These are phyloP conservation scores for Euphorbia lathyris DNA, from an alignment of 345 rosid species.

Conservation along the genomic window DNA sequence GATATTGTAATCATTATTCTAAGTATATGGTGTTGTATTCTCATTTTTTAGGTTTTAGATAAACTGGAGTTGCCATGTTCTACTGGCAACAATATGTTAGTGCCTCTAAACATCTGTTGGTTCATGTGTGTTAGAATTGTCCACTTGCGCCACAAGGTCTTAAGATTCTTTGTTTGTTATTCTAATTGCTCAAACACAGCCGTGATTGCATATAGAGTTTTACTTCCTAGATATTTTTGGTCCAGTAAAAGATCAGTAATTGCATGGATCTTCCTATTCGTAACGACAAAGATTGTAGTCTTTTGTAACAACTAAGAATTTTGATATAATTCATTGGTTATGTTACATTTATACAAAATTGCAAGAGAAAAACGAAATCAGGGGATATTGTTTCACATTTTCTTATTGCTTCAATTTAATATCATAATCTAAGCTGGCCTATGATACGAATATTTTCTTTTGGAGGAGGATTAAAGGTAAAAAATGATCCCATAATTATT, in stretches of 20 bases:
- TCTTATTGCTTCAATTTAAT: neutral
- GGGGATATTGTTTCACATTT: neutral
- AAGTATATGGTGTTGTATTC: neutral
- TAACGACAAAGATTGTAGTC: neutral
- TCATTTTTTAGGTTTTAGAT: neutral
- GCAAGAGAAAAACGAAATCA: neutral
- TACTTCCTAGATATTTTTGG: conserved; percentile 6
- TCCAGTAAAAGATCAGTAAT: neutral
- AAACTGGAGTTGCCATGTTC: neutral
- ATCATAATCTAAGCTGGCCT: neutral
- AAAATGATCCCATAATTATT: too few species aligned
- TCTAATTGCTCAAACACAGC: neutral
- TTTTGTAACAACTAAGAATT: neutral
- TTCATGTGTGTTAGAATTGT: neutral
- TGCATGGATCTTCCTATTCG: neutral
- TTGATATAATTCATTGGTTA: neutral
- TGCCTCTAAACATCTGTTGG: neutral
- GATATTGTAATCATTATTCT: neutral
- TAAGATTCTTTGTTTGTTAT: conserved; percentile 1
- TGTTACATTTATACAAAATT: neutral
- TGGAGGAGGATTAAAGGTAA: too few species aligned
- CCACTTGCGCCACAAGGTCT: neutral
- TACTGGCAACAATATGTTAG: neutral
- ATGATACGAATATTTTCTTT: conserved; percentile 9
- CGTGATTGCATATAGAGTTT: conserved; percentile 6